These are phyloP conservation scores for Anaeromyces robustus DNA, from an alignment of 192 early-diverging fungal species.

Conservation along the genomic window DNA sequence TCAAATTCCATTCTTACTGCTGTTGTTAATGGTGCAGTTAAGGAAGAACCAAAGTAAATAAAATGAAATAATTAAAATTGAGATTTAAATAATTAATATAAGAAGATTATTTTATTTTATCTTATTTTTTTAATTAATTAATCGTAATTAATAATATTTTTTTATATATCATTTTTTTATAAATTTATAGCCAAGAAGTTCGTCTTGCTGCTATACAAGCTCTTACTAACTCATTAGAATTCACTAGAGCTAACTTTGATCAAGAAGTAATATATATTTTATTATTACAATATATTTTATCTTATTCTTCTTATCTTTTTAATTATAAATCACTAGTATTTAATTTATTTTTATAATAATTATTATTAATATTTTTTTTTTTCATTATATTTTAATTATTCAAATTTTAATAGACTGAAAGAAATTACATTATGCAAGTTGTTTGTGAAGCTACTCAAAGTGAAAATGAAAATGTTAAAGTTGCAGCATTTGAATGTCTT, in stretches of 20 bases:
- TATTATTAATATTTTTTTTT: no score
- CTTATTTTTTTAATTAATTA: slow-evolving; percentile 2
- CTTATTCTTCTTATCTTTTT: no score
- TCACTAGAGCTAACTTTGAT: slow-evolving; percentile 86
- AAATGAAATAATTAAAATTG: background rate
- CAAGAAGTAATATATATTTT: slow-evolving; percentile 37
- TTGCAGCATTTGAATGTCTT: slow-evolving; percentile 85
- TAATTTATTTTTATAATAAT: background rate
- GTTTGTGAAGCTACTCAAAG: slow-evolving; percentile 85
- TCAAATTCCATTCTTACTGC: slow-evolving; percentile 86
- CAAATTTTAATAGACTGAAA: slow-evolving; percentile 44
- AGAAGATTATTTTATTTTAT: slow-evolving; percentile 3
- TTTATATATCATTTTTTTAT: background rate
- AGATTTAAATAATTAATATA: background rate
- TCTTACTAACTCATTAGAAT: slow-evolving; percentile 87
- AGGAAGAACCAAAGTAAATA: slow-evolving; percentile 63
- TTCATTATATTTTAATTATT: no score
- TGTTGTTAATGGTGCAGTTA: slow-evolving; percentile 85
- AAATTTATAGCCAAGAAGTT: slow-evolving; percentile 51
- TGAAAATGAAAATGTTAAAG: slow-evolving; percentile 54
- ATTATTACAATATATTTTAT: background rate
- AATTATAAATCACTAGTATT: no score
- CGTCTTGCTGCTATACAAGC: slow-evolving; percentile 77
- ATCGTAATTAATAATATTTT: background rate
- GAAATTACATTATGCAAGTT: slow-evolving; percentile 97